A percentile compares a stretch with the other conserved stretches of the same genome.
Conservation (phyloP, 495 filamentous ascomycete genomes). For the Astrocystis sublimbata region DNA sequence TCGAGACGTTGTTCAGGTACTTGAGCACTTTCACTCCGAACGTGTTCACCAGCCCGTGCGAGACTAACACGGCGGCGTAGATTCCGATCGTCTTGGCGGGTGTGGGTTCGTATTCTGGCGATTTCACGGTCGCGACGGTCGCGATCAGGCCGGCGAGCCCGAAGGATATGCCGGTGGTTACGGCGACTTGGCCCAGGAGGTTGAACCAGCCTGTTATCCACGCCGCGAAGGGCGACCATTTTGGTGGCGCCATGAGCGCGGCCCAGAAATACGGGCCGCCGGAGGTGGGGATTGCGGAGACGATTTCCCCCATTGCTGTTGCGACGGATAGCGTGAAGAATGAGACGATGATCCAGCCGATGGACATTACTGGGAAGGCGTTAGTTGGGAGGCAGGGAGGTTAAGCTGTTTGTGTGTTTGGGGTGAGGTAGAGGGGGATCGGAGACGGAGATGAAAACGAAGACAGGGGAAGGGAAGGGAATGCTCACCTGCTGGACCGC, state of each 20-base stretch:
- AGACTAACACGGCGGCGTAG: slow-evolving; percentile 61
- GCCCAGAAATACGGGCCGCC: slow-evolving; percentile 71
- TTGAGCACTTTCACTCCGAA: slow-evolving; percentile 47
- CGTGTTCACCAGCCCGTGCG: slow-evolving; percentile 63
- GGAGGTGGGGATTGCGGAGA: slow-evolving; percentile 63
- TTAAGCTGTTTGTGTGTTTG: no score
- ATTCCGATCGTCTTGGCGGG: slow-evolving; percentile 58
- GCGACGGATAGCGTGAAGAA: slow-evolving; percentile 61
- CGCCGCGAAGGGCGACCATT: slow-evolving; percentile 58
- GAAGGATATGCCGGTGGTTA: slow-evolving; percentile 68
- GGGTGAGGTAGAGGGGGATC: not conserved
- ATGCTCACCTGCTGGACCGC: slow-evolving; percentile 58
- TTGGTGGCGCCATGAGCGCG: slow-evolving; percentile 58
- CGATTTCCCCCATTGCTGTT: slow-evolving; percentile 65
- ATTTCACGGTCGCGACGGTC: slow-evolving; percentile 58
- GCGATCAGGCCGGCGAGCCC: slow-evolving; percentile 63
- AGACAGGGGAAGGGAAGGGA: not conserved
- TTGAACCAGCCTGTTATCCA: slow-evolving; percentile 70
- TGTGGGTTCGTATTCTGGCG: slow-evolving; percentile 49
- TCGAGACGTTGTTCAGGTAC: slow-evolving; percentile 59
- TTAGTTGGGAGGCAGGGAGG: not conserved
- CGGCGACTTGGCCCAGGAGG: slow-evolving; percentile 61
- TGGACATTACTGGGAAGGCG: slow-evolving; percentile 21
- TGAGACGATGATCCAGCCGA: slow-evolving; percentile 61
- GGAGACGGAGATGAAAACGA: not conserved